Evolutionary conservation across 345 rosid genomes (phyloP).

Genomic region (Melastoma malabathricum): DNA sequence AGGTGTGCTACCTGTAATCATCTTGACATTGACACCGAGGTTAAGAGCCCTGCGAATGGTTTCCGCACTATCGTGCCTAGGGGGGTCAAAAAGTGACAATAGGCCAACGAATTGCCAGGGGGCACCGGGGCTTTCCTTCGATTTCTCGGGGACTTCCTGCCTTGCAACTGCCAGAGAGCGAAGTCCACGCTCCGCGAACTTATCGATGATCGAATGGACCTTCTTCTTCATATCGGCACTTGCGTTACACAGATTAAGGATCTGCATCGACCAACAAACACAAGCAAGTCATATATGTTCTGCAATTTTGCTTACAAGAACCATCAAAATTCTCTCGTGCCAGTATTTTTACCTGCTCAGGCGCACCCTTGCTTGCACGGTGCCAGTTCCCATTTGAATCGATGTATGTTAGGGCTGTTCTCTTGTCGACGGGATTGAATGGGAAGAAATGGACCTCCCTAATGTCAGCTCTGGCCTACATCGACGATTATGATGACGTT

Average conservation of each 20-base stretch:
- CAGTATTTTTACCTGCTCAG: slow-evolving; percentile 19
- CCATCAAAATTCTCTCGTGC: not conserved
- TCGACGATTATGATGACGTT: slow-evolving; percentile 1
- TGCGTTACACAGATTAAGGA: slow-evolving; percentile 15
- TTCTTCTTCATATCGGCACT: slow-evolving; percentile 17
- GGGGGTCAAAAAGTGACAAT: slow-evolving; percentile 70
- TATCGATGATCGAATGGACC: slow-evolving; percentile 19
- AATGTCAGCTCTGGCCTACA: slow-evolving; percentile 29
- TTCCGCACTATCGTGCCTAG: slow-evolving; percentile 98
- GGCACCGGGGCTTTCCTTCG: slow-evolving; percentile 54
- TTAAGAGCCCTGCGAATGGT: slow-evolving; percentile 79
- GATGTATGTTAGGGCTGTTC: slow-evolving; percentile 26
- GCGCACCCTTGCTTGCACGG: slow-evolving; percentile 27
- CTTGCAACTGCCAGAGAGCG: slow-evolving; percentile 23
- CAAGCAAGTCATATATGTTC: too few species aligned
- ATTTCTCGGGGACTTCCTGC: slow-evolving; percentile 59
- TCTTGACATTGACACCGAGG: slow-evolving; percentile 93
- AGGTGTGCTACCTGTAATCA: slow-evolving; percentile 65
- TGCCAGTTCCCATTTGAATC: slow-evolving; percentile 22
- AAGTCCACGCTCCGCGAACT: slow-evolving; percentile 28
- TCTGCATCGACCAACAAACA: slow-evolving; percentile 7
- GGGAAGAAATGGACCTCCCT: slow-evolving; percentile 29
- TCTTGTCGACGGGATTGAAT: slow-evolving; percentile 25
- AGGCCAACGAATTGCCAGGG: slow-evolving; percentile 82
- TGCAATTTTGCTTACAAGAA: too few species aligned